Conservation (phyloP, 1,139 yeast species). For the Candida sojae region DNA sequence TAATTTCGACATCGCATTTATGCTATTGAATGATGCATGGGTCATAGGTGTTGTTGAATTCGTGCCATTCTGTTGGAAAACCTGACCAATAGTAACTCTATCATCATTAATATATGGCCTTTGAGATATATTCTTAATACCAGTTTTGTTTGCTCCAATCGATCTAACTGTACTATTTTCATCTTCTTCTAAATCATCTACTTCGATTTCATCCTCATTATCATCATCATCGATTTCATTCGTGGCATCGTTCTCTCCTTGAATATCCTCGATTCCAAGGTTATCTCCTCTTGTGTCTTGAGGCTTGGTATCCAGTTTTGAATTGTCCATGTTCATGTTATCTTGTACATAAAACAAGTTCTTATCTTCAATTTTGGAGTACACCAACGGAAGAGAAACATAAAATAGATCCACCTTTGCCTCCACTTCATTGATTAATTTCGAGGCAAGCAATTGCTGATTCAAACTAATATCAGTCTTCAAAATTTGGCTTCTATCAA, state of each 20-base stretch:
- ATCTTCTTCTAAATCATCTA: conserved; percentile 9
- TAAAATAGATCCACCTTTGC: conserved; percentile 26
- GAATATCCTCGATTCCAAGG: no score
- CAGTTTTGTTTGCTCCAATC: conserved; percentile 4
- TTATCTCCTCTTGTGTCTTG: no score
- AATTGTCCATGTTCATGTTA: background rate
- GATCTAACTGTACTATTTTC: conserved; percentile 6
- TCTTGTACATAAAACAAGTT: conserved; percentile 9
- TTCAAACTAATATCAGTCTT: conserved; percentile 25
- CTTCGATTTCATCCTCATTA: conserved; percentile 8
- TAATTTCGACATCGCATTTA: conserved; percentile 36
- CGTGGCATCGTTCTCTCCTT: background rate
- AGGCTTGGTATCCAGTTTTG: background rate
- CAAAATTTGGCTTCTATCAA: conserved; percentile 22
- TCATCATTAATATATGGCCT: conserved; percentile 16
- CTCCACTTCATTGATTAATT: conserved; percentile 24
- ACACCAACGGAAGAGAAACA: conserved; percentile 24
- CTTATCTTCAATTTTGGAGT: conserved; percentile 16
- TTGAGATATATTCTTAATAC: conserved; percentile 5
- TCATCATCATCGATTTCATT: conserved; percentile 6
- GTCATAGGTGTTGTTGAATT: conserved; percentile 28
- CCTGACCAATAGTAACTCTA: conserved; percentile 37
- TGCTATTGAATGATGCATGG: conserved; percentile 39
- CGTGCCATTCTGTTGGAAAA: conserved; percentile 45
- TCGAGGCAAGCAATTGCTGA: conserved; percentile 19